A percentile compares a stretch with the other conserved stretches of the same genome.
These are phyloP conservation scores for Hortaea werneckii DNA, from an alignment of 2,329 filamentous ascomycete species.

Conservation along the genomic window DNA sequence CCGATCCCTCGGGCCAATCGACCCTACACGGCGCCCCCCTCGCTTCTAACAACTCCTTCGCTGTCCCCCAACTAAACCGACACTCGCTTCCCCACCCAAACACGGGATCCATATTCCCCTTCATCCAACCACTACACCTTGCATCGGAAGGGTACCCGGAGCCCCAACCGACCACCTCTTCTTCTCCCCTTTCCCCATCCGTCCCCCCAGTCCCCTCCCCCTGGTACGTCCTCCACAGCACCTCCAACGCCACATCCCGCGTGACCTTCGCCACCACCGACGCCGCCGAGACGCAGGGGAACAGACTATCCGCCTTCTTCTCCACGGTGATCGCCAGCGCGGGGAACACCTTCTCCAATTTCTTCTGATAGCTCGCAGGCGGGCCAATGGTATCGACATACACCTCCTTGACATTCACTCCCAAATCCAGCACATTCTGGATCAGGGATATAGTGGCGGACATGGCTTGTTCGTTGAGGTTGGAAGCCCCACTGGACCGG, in stretches of 20 bases:
- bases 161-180: conserved; percentile 53
- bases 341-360: conserved; percentile 75
- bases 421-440: conserved; percentile 60
- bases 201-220: conserved; percentile 22
- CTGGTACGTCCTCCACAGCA: conserved; percentile 52
- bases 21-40: conserved; percentile 58
- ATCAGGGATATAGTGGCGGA: conserved; percentile 83
- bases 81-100: conserved; percentile 95
- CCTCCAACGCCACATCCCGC: conserved; percentile 77
- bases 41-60: conserved; percentile 83
- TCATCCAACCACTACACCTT: conserved; percentile 71
- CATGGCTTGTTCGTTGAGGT: conserved; percentile 92
- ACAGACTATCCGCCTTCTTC: conserved; percentile 80
- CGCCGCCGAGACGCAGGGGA: conserved; percentile 85
- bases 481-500: conserved; percentile 55
- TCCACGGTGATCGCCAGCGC: conserved; percentile 43
- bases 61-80: conserved; percentile 90
- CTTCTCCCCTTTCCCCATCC: neutral
- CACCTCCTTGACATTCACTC: conserved; percentile 77
- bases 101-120: conserved; percentile 75
- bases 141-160: conserved; percentile 88
- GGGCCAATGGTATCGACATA: conserved; percentile 92
- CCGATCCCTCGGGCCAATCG: conserved; percentile 70
- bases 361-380: conserved; percentile 72
- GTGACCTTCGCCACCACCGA: conserved; percentile 96